Conservation (phyloP, 2,329 filamentous ascomycete species). For the Colletotrichum horii region DNA sequence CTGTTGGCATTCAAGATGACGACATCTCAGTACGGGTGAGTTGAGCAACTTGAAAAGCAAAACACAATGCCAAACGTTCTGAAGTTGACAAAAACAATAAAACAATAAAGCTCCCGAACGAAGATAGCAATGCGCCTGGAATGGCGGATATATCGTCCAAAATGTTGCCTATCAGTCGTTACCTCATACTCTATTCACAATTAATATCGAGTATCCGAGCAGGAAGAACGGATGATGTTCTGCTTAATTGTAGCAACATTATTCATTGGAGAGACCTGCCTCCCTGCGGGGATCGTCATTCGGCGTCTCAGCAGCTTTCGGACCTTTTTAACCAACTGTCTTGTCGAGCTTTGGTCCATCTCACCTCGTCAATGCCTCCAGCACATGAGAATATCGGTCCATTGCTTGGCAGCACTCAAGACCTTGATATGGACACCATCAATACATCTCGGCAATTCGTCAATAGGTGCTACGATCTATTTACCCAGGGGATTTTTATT, state of each 20-base stretch:
- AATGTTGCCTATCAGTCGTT: neutral
- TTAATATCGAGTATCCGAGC: conserved; percentile 2
- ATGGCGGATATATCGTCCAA: neutral
- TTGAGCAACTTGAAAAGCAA: neutral
- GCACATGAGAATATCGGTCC: neutral
- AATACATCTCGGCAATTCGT: neutral
- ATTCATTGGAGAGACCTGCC: conserved; percentile 14
- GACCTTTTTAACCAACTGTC: neutral
- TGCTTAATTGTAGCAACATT: conserved; percentile 4
- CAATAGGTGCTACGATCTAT: neutral
- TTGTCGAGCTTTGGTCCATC: neutral
- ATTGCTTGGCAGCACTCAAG: neutral
- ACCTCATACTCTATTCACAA: conserved; percentile 1
- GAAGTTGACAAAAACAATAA: neutral
- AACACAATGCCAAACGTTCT: neutral
- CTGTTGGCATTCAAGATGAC: conserved; percentile 9
- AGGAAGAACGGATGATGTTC: neutral
- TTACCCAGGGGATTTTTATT: neutral
- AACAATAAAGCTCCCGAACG: neutral
- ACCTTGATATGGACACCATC: neutral
- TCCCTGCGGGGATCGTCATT: neutral
- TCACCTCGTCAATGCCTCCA: neutral
- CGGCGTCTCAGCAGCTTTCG: neutral
- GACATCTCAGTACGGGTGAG: conserved; percentile 13
- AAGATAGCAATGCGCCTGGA: neutral